Conservation (phyloP, 257 asterid genomes). For the Thymus mandschuricus region DNA sequence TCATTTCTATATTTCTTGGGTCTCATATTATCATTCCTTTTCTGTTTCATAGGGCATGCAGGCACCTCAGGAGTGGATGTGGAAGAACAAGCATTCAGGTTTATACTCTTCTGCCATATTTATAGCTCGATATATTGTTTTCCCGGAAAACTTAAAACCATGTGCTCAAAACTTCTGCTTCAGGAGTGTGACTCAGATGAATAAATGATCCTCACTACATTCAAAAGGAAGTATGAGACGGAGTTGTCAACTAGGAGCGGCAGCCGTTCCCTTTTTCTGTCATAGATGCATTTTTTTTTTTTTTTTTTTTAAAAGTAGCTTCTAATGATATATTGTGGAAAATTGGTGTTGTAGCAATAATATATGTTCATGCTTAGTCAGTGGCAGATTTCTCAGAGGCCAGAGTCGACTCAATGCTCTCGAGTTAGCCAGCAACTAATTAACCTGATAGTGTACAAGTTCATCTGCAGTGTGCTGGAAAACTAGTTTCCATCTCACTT, state of each 20-base stretch:
- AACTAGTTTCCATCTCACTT: not conserved
- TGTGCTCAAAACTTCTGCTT: not conserved
- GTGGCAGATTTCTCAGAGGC: not conserved
- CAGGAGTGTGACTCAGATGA: slow-evolving; percentile 41
- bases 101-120: not conserved
- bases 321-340: not conserved
- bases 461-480: not conserved
- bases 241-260: not conserved
- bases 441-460: not conserved
- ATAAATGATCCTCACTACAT: not conserved
- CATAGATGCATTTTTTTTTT: no score
- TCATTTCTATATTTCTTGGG: slow-evolving; percentile 3
- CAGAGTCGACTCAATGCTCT: not conserved
- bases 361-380: not conserved
- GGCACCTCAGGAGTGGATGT: slow-evolving; percentile 74
- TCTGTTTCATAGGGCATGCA: slow-evolving; percentile 40
- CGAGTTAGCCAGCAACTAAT: not conserved
- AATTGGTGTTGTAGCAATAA: slow-evolving; percentile 23
- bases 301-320: not conserved
- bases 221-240: not conserved
- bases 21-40: not conserved
- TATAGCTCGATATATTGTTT: not conserved
- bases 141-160: not conserved
- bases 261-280: not conserved
- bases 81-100: slow-evolving; percentile 56